A percentile compares a stretch with the other conserved stretches of the same genome.
phyloP scores from a whole-genome alignment of 2,329 filamentous ascomycete species.

The Blastomyces parvus region DNA sequence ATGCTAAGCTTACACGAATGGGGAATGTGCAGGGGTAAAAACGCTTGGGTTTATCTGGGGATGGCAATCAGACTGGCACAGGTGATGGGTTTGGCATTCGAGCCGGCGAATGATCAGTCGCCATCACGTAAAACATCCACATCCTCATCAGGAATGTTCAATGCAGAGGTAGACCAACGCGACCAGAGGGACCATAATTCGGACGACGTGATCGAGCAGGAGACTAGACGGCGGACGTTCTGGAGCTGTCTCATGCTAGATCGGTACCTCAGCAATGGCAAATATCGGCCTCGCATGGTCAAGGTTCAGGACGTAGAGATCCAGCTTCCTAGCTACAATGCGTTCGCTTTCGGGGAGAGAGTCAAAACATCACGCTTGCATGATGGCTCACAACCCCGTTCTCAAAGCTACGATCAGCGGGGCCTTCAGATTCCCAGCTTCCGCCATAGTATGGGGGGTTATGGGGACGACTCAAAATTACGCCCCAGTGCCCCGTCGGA shows the following conservation, averaged over 20 bases:
- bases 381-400: slow-evolving; percentile 31
- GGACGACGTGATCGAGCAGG: slow-evolving; percentile 45
- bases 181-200: slow-evolving; percentile 31
- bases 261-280: slow-evolving; percentile 46
- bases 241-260: slow-evolving; percentile 52
- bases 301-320: slow-evolving; percentile 43
- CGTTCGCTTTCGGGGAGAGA: slow-evolving; percentile 47
- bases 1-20: slow-evolving; percentile 51
- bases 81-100: slow-evolving; percentile 38
- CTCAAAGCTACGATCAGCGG: slow-evolving; percentile 34
- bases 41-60: slow-evolving; percentile 44
- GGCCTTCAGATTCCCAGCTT: slow-evolving; percentile 36
- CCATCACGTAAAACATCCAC: slow-evolving; percentile 6
- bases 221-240: slow-evolving; percentile 47
- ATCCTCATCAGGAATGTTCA: slow-evolving; percentile 4
- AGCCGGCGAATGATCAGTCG: slow-evolving; percentile 40
- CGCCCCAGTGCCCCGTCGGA: slow-evolving; percentile 27
- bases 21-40: slow-evolving; percentile 45
- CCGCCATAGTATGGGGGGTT: slow-evolving; percentile 29
- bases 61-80: slow-evolving; percentile 40
- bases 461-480: slow-evolving; percentile 31
- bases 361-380: slow-evolving; percentile 43
- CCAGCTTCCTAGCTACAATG: slow-evolving; percentile 47
- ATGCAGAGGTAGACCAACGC: slow-evolving; percentile 31
- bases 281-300: slow-evolving; percentile 46